Percentiles rank a stretch among this genome's conserved stretches.
Evolutionary conservation across 1,139 yeast genomes (phyloP).

Genomic region (Pneumocystis jirovecii): DNA sequence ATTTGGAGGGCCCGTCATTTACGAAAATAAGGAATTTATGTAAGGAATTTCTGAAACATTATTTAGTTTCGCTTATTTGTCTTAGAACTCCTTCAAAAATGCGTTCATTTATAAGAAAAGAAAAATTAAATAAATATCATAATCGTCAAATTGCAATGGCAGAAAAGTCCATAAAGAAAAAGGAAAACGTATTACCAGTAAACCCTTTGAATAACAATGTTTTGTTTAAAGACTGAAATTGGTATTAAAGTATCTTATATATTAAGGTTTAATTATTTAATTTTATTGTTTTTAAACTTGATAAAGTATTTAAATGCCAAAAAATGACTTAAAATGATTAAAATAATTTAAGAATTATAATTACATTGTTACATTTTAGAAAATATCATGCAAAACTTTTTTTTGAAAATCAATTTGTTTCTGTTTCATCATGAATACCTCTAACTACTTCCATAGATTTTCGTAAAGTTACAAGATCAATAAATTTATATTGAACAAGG

Average conservation of each 20-base stretch:
- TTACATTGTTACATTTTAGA: too few species aligned
- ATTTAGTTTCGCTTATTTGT: not conserved
- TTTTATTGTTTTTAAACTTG: not conserved
- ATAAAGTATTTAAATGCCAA: not conserved
- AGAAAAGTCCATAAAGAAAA: not conserved
- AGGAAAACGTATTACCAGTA: not conserved
- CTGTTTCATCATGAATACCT: not conserved
- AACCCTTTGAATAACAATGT: not conserved
- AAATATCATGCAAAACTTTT: not conserved
- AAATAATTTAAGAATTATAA: not conserved
- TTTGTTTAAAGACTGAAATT: not conserved
- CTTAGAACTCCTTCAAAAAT: not conserved
- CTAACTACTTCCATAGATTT: not conserved
- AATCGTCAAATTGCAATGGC: not conserved
- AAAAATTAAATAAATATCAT: not conserved
- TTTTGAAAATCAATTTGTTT: not conserved
- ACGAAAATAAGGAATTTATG: conserved; percentile 91
- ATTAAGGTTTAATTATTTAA: too few species aligned
- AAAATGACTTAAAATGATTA: not conserved
- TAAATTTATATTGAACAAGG: conserved; percentile 11
- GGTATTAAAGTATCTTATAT: too few species aligned
- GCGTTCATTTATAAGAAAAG: not conserved
- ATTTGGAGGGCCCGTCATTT: conserved; percentile 94
- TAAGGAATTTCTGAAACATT: not conserved
- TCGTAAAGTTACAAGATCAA: conserved; percentile 10